Percentiles rank a stretch among this genome's conserved stretches.
phyloP scores from a whole-genome alignment of 139 green algal species.

The Coccomyxa sp. region DNA sequence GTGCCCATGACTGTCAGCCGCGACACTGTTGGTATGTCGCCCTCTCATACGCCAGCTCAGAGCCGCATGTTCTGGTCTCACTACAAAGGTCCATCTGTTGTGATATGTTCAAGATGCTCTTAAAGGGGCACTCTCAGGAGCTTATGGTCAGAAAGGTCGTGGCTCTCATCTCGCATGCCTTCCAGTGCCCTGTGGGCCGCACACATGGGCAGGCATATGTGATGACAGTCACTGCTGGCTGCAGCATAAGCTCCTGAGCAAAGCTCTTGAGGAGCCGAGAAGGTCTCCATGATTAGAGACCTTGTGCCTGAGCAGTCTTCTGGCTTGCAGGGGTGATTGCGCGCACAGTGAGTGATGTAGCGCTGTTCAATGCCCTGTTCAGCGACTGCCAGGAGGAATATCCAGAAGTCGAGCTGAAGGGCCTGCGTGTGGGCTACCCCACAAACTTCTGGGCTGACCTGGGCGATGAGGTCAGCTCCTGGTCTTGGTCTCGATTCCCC shows the following conservation, averaged over 20 bases:
- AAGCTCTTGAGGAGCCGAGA: too few relatives aligned
- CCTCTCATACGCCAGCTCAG: too few relatives aligned
- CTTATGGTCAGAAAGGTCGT: too few relatives aligned
- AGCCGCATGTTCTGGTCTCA: too few relatives aligned
- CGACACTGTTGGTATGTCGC: conserved; percentile 20
- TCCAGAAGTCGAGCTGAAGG: neutral
- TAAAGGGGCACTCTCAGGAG: neutral
- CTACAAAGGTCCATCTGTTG: neutral
- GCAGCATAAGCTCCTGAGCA: too few relatives aligned
- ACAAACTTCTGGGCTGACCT: neutral
- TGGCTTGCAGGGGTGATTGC: neutral
- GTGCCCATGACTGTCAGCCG: conserved; percentile 14
- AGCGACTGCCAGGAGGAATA: neutral
- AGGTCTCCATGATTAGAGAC: neutral
- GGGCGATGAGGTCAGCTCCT: neutral
- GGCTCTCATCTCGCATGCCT: too few relatives aligned
- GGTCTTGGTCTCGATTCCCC: too few relatives aligned
- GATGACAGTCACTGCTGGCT: too few relatives aligned
- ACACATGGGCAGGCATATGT: too few relatives aligned
- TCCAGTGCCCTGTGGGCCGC: too few relatives aligned
- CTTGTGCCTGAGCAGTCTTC: neutral
- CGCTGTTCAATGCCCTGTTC: conserved; percentile 2
- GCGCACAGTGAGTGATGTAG: neutral
- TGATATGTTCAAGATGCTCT: neutral
- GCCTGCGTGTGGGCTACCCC: neutral